A percentile compares a stretch with the other conserved stretches of the same genome.
Evolutionary conservation across 2,329 filamentous ascomycete genomes (phyloP).

Genomic region (Remersonia thermophila): DNA sequence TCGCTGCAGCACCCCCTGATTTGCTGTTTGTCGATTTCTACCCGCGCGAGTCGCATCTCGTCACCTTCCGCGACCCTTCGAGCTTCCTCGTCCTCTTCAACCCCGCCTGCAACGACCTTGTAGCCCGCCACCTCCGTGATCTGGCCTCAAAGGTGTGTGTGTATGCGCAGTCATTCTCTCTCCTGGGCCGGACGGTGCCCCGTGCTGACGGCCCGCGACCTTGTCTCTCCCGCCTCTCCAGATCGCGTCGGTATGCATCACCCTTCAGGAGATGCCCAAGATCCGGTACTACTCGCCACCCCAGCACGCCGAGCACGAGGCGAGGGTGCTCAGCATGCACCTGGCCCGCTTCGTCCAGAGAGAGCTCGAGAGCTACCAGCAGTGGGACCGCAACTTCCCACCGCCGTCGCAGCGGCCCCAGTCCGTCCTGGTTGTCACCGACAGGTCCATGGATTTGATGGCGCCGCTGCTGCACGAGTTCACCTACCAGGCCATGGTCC

Average conservation of each 20-base stretch:
- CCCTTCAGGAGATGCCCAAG: slow-evolving; percentile 84
- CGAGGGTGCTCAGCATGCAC: slow-evolving; percentile 74
- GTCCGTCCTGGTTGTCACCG: slow-evolving; percentile 73
- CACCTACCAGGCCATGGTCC: slow-evolving; percentile 96
- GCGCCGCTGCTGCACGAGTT: slow-evolving; percentile 89
- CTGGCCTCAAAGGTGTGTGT: slow-evolving; percentile 70
- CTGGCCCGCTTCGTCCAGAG: slow-evolving; percentile 84
- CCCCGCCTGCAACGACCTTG: slow-evolving; percentile 72
- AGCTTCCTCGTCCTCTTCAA: slow-evolving; percentile 92
- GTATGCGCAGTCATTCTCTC: no score
- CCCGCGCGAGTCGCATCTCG: slow-evolving; percentile 78
- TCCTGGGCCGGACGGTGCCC: no score
- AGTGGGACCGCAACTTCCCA: slow-evolving; percentile 75
- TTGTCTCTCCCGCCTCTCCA: slow-evolving; percentile 29
- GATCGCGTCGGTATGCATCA: slow-evolving; percentile 80
- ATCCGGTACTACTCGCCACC: slow-evolving; percentile 78
- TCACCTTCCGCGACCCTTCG: slow-evolving; percentile 89
- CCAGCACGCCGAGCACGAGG: slow-evolving; percentile 64
- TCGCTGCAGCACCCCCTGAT: slow-evolving; percentile 44
- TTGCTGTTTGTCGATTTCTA: slow-evolving; percentile 81
- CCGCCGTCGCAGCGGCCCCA: slow-evolving; percentile 66
- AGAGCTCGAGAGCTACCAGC: slow-evolving; percentile 78
- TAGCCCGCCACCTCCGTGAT: slow-evolving; percentile 70
- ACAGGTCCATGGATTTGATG: slow-evolving; percentile 84
- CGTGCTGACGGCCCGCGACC: no score